Evolutionary conservation across 495 filamentous ascomycete genomes (phyloP).

Genomic region (Rusavskia elegans): DNA sequence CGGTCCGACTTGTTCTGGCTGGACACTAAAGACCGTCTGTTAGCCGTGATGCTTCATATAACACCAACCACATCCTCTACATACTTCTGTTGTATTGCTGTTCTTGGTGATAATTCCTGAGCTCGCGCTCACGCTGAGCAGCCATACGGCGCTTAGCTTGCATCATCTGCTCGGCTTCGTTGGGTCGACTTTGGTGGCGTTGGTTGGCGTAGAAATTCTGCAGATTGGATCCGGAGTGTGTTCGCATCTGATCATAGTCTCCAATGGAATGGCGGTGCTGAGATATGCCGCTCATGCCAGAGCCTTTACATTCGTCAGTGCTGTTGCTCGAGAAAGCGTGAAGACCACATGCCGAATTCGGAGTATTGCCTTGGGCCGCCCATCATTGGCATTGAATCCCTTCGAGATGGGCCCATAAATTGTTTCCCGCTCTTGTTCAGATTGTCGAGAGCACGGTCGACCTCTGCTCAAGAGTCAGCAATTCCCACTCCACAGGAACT

Average conservation of each 20-base stretch:
- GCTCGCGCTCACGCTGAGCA: conserved; percentile 94
- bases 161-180: conserved; percentile 95
- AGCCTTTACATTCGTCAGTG: conserved; percentile 22
- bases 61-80: conserved; percentile 16
- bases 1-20: conserved; percentile 72
- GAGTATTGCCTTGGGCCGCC: conserved; percentile 43
- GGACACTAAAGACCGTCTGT: conserved; percentile 28
- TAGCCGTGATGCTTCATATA: background rate
- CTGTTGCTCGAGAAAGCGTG: background rate
- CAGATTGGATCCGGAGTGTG: conserved; percentile 62
- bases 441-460: conserved; percentile 91
- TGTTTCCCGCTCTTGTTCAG: conserved; percentile 90
- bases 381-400: conserved; percentile 72
- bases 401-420: conserved; percentile 56
- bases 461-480: conserved; percentile 42
- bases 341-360: conserved; percentile 32
- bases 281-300: conserved; percentile 29
- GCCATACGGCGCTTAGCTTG: conserved; percentile 98
- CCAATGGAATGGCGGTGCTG: conserved; percentile 71
- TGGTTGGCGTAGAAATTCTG: conserved; percentile 91
- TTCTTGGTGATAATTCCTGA: conserved; percentile 99
- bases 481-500: background rate
- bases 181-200: conserved; percentile 79
- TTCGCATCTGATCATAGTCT: conserved; percentile 65
- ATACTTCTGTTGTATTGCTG: conserved; percentile 99